A percentile compares a stretch with the other conserved stretches of the same genome.
phyloP scores from a whole-genome alignment of 2,329 filamentous ascomycete species.

The Colletotrichum limetticola region DNA sequence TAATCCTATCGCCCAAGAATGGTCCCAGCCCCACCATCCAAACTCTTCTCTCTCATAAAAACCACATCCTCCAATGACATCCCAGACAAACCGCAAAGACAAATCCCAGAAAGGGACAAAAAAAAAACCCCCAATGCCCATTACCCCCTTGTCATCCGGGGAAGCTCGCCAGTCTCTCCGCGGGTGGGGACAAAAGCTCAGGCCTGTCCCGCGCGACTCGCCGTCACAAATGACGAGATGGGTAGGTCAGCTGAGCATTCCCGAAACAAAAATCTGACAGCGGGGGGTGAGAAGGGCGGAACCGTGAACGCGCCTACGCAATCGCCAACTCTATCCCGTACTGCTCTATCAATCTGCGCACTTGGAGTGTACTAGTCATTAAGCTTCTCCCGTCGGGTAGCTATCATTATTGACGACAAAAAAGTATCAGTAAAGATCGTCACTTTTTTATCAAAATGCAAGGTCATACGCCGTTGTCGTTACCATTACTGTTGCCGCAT shows the following conservation, averaged over 20 bases:
- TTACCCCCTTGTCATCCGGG: no score
- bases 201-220: neutral
- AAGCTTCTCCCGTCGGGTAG: neutral
- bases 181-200: neutral
- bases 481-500: neutral
- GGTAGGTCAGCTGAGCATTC: slow-evolving; percentile 22
- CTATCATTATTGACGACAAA: neutral
- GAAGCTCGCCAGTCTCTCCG: neutral
- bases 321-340: neutral
- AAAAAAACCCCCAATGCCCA: neutral
- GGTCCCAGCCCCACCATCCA: neutral
- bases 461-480: neutral
- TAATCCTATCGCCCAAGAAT: no score
- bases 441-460: neutral
- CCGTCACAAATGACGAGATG: neutral
- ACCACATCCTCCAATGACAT: neutral
- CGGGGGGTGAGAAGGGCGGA: neutral
- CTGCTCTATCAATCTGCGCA: no score
- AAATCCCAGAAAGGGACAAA: neutral
- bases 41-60: neutral
- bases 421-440: neutral
- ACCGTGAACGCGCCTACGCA: neutral
- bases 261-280: slow-evolving; percentile 11
- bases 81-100: neutral
- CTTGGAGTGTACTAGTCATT: neutral